These are phyloP conservation scores for Plasmodium vivax DNA, from an alignment of 169 alveolate species.

Conservation along the genomic window DNA sequence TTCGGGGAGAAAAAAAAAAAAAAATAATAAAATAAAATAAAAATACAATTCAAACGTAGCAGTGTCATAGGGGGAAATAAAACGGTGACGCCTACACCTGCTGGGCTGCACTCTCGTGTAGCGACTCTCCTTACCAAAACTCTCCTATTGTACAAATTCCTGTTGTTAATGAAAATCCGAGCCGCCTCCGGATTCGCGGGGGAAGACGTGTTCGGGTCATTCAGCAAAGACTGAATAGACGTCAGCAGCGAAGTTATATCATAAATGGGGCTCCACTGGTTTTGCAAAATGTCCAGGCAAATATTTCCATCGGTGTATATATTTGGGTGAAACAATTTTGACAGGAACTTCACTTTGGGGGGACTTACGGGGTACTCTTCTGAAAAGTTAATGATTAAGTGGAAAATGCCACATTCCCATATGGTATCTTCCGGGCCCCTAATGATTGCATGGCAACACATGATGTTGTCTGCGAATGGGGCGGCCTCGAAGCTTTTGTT, in stretches of 20 bases:
- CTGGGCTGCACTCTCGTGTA: slow-evolving; percentile 84
- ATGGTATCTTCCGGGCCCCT: slow-evolving; percentile 96
- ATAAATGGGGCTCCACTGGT: slow-evolving; percentile 96
- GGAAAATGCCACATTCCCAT: slow-evolving; percentile 97
- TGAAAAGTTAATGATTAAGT: slow-evolving; percentile 90
- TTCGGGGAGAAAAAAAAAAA: neutral
- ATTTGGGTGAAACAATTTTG: slow-evolving; percentile 93
- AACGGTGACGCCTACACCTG: slow-evolving; percentile 73
- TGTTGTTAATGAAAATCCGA: slow-evolving; percentile 86
- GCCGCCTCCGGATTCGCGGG: slow-evolving; percentile 98
- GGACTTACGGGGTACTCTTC: slow-evolving; percentile 94
- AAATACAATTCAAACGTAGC: neutral
- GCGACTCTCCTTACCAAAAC: slow-evolving; percentile 71
- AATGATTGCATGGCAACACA: slow-evolving; percentile 95
- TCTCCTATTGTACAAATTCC: slow-evolving; percentile 74
- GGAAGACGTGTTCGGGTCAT: slow-evolving; percentile 95
- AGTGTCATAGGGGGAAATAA: neutral
- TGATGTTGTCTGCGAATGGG: slow-evolving; percentile 93
- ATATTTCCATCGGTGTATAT: slow-evolving; percentile 92
- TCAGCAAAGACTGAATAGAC: slow-evolving; percentile 93
- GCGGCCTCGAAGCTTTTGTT: slow-evolving; percentile 92
- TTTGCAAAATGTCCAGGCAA: slow-evolving; percentile 91
- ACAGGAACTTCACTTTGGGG: slow-evolving; percentile 89
- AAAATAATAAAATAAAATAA: neutral
- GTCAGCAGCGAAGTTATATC: slow-evolving; percentile 94